phyloP scores from a whole-genome alignment of 768 basidiomycete genomes.

The Gelatoporia subvermispora region DNA sequence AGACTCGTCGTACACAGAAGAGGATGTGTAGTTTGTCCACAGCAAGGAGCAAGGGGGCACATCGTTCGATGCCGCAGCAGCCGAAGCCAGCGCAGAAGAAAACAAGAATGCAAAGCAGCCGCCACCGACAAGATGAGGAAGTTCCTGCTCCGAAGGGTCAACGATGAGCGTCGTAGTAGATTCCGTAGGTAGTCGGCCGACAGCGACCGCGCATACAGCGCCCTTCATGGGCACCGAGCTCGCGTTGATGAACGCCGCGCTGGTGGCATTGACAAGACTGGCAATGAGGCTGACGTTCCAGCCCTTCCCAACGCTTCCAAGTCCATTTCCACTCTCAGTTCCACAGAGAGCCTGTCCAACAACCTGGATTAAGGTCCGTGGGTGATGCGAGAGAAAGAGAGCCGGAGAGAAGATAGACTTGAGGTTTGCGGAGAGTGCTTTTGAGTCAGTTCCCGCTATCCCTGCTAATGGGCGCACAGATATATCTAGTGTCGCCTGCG shows the following conservation, averaged over 20 bases:
- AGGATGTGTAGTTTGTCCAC: conserved; percentile 54
- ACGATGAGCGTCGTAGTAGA: conserved; percentile 34
- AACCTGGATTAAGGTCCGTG: conserved; percentile 73
- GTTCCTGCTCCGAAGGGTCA: conserved; percentile 48
- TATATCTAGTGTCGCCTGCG: conserved; percentile 73
- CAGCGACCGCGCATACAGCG: conserved; percentile 63
- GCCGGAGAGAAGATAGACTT: conserved; percentile 55
- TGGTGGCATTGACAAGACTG: conserved; percentile 66
- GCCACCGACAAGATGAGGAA: conserved; percentile 29
- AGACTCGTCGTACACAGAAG: conserved; percentile 37
- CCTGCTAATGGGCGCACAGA: conserved; percentile 63
- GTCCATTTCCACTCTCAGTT: conserved; percentile 17
- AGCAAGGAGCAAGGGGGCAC: conserved; percentile 22
- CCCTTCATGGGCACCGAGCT: conserved; percentile 72
- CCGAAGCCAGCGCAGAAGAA: conserved; percentile 25
- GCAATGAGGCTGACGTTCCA: conserved; percentile 47
- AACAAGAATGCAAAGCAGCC: conserved; percentile 73
- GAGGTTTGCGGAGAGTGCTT: conserved; percentile 49
- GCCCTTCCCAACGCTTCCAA: conserved; percentile 18
- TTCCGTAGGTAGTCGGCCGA: conserved; percentile 33
- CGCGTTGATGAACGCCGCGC: conserved; percentile 62
- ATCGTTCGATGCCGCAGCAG: conserved; percentile 10
- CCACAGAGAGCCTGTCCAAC: conserved; percentile 59
- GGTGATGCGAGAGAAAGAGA: conserved; percentile 60
- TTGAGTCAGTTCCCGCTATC: conserved; percentile 67